Conservation (phyloP, 768 basidiomycete genomes). For the Panellus pusillus region DNA sequence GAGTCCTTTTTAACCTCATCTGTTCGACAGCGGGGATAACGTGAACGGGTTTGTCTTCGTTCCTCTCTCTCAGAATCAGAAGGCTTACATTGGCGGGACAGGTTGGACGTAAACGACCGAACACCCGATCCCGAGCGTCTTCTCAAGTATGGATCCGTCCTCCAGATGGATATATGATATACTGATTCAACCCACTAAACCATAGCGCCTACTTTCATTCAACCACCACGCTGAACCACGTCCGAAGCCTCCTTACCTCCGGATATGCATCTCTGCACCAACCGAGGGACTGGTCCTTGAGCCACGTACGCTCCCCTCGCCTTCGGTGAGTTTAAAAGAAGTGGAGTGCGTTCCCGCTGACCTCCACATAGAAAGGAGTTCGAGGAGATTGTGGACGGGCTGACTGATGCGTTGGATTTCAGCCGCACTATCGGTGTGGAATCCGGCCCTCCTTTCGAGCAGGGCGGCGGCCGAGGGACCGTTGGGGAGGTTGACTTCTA, state of each 20-base stretch:
- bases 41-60: constrained; percentile 73
- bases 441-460: constrained; percentile 60
- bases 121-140: constrained; percentile 89
- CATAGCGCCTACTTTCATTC: constrained; percentile 95
- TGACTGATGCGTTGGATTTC: constrained; percentile 93
- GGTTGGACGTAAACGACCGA: constrained; percentile 73
- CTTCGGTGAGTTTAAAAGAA: constrained; percentile 50
- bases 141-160: constrained; percentile 51
- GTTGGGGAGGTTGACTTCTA: constrained; percentile 92
- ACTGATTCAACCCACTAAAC: not conserved
- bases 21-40: constrained; percentile 73
- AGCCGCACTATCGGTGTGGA: constrained; percentile 84
- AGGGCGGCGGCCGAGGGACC: constrained; percentile 66
- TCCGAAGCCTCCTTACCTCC: constrained; percentile 84
- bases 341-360: not conserved
- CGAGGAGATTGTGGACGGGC: constrained; percentile 77
- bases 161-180: too few relatives aligned
- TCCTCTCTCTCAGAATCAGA: constrained; percentile 3
- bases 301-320: constrained; percentile 83
- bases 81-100: constrained; percentile 27
- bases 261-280: constrained; percentile 94
- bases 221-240: constrained; percentile 87
- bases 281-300: constrained; percentile 88
- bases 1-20: too few relatives aligned
- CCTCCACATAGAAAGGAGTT: constrained; percentile 63